Evolutionary conservation across 1,139 yeast species (phyloP).

Genomic region (Pichia cactophila): DNA sequence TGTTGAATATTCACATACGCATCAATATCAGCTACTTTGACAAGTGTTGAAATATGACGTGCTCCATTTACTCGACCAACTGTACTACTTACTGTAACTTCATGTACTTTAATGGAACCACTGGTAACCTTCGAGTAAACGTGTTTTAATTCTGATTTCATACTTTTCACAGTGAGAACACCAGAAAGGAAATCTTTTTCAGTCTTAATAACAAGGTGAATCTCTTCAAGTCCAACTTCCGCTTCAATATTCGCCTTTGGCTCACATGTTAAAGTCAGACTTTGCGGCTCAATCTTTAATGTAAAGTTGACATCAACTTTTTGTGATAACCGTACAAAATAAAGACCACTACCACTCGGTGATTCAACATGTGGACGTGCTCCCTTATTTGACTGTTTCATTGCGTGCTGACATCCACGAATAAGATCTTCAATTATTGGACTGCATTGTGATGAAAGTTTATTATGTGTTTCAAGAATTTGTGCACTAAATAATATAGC

Average conservation of each 20-base stretch:
- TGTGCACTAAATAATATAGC: constrained; percentile 45
- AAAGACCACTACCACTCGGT: constrained; percentile 8
- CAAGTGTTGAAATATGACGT: constrained; percentile 39
- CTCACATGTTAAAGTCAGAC: constrained; percentile 73
- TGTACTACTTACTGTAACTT: constrained; percentile 36
- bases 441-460: constrained; percentile 63
- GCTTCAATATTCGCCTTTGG: constrained; percentile 93
- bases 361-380: background rate
- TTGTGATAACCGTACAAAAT: constrained; percentile 22
- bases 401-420: constrained; percentile 32
- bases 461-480: constrained; percentile 69
- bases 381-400: constrained; percentile 11
- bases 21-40: constrained; percentile 47
- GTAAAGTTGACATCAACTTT: constrained; percentile 56
- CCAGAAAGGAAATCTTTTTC: constrained; percentile 39
- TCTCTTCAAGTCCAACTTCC: constrained; percentile 62
- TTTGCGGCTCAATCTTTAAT: constrained; percentile 63
- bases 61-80: constrained; percentile 35
- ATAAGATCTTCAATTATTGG: constrained; percentile 64
- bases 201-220: constrained; percentile 52
- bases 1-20: constrained; percentile 75
- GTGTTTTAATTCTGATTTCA: constrained; percentile 75
- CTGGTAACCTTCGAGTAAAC: constrained; percentile 84
- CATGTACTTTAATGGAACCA: constrained; percentile 60
- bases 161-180: constrained; percentile 40